These are phyloP conservation scores for Musa beccarii DNA, from an alignment of 176 grass and related monocot species.

Conservation along the genomic window DNA sequence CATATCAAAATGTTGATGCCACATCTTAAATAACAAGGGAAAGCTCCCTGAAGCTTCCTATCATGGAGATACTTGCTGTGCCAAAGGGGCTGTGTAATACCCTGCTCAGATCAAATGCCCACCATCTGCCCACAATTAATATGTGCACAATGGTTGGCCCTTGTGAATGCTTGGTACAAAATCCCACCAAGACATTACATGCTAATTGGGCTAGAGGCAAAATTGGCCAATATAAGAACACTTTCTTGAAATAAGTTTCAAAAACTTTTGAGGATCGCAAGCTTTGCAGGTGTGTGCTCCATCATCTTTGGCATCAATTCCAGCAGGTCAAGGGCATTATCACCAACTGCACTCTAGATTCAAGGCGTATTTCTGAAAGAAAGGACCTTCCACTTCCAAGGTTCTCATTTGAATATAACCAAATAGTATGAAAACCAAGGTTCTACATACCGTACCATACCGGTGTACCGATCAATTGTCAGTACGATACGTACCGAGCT, in stretches of 20 bases:
- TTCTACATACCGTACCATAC: no score
- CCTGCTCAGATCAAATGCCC: not conserved
- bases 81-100: not conserved
- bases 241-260: not conserved
- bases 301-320: not conserved
- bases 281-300: not conserved
- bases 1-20: not conserved
- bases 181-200: not conserved
- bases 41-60: not conserved
- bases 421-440: not conserved
- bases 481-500: no score
- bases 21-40: not conserved
- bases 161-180: not conserved
- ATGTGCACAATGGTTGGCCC: no score
- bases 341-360: not conserved
- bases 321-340: no score
- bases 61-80: not conserved
- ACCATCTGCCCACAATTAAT: no score
- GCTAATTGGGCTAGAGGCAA: not conserved
- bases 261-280: not conserved
- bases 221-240: not conserved
- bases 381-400: not conserved
- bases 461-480: no score
- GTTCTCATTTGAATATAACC: not conserved
- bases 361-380: not conserved